These are phyloP conservation scores for Chrysoporthe cubensis DNA, from an alignment of 2,329 filamentous ascomycete species.

Conservation along the genomic window DNA sequence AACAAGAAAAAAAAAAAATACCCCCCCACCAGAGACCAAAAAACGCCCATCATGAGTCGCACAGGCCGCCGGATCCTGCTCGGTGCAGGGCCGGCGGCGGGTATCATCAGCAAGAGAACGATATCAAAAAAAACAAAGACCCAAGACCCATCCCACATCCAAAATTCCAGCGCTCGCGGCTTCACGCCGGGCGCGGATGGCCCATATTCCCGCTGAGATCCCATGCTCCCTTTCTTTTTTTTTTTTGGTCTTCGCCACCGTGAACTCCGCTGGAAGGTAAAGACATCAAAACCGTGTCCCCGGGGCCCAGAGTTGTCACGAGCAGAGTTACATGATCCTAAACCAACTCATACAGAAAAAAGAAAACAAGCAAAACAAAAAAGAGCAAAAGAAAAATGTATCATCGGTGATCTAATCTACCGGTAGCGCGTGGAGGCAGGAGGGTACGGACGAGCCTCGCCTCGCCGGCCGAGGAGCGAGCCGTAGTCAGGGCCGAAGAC, in stretches of 20 bases:
- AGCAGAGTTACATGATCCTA: no score
- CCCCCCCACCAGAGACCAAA: not conserved
- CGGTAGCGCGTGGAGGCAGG: not conserved
- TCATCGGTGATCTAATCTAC: not conserved
- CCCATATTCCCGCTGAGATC: not conserved
- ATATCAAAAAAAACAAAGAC: not conserved
- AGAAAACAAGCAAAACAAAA: not conserved
- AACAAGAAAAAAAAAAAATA: not conserved
- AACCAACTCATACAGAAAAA: not conserved
- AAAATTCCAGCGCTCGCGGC: not conserved
- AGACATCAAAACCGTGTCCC: constrained; percentile 1
- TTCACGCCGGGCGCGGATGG: not conserved
- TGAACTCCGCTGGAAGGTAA: not conserved
- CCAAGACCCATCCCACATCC: not conserved
- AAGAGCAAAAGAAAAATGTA: not conserved
- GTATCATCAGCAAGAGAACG: not conserved
- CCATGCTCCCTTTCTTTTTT: not conserved
- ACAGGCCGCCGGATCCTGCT: not conserved
- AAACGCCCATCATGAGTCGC: not conserved
- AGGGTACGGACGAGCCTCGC: not conserved
- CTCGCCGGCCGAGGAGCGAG: not conserved
- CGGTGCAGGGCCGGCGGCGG: not conserved
- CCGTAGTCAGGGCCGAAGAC: not conserved
- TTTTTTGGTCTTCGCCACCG: not conserved
- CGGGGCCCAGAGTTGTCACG: not conserved